Evolutionary conservation across 306 rosid genomes (phyloP), one percentile per base, ranked within the genome.

Genomic region (Dalbergia oliveri): DNA sequence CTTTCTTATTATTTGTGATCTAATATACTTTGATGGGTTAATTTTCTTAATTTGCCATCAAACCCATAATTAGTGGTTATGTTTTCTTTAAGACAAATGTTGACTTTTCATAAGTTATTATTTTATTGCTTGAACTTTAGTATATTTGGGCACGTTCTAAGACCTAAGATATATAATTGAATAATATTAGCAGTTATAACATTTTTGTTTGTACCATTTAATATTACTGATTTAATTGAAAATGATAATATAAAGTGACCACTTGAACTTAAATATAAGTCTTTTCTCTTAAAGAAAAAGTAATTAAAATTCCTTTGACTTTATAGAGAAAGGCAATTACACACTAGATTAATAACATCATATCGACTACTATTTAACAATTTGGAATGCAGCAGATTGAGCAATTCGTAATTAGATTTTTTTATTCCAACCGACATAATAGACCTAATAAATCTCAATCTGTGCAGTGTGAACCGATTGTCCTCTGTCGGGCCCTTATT

Each of bases 401-500:
- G 79, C 34, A 45, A 31, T 47, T 62, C 49, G 45, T 45, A 59
- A 9, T 74, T 11, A 2, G 4, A 5, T n/a, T 62, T 45, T 45
- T 14, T 45, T 26, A n/a, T 61, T n/a, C 21, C 47, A 60, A 75
- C 61, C 18, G 79, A 45, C 71, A 62, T 45, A 31, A n/a, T 45
- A 33, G 3, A 60, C 45, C 69, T 15, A 44, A 49, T 16, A 54
- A 54, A 54, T 54, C 60, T 59, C 13, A 41, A 44, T 31, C 47
- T 14, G 59, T 53, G 18, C 31, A n/a, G 59, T 18, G 47, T 11
- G 19, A 69, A n/a, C n/a, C n/a, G n/a, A n/a, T n/a, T n/a, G n/a
- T n/a, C n/a, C n/a, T n/a, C n/a, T n/a, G n/a, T n/a, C n/a, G n/a
- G n/a, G n/a, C n/a, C n/a, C n/a, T n/a, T n/a, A n/a, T n/a, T n/a